phyloP scores from a whole-genome alignment of 2,329 filamentous ascomycete genomes.

The Paradendryphiella salina region DNA sequence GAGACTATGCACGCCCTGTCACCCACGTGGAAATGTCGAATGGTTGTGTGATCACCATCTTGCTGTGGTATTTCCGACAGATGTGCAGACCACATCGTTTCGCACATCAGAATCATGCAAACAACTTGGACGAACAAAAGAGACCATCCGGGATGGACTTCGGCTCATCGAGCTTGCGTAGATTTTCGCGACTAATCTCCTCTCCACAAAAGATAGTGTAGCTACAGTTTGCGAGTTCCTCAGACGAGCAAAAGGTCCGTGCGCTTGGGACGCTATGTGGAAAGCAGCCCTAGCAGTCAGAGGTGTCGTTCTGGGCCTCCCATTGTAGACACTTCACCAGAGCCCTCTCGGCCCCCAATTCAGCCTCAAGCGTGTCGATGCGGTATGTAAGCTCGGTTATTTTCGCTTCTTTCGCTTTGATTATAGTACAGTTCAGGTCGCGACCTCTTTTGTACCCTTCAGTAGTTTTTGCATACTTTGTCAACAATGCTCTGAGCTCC shows the following conservation, averaged over 20 bases:
- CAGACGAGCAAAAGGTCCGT: no score
- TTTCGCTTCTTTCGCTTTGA: constrained; percentile 67
- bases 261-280: no score
- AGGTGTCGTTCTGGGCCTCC: constrained; percentile 15
- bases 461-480: constrained; percentile 59
- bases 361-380: constrained; percentile 61
- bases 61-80: neutral
- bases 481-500: constrained; percentile 28
- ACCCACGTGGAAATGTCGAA: neutral
- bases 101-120: neutral
- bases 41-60: neutral
- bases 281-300: constrained; percentile 1
- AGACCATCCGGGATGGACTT: neutral
- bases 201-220: no score
- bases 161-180: neutral
- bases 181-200: neutral
- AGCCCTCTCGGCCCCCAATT: constrained; percentile 58
- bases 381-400: constrained; percentile 68
- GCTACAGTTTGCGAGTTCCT: no score
- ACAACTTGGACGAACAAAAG: neutral
- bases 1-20: neutral
- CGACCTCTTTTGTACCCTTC: constrained; percentile 67
- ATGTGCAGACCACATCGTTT: neutral
- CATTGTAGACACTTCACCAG: constrained; percentile 40
- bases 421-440: constrained; percentile 64